Base-by-base conservation (phyloP, 106 monocot genomes). In the Triglochin maritima region DNA sequence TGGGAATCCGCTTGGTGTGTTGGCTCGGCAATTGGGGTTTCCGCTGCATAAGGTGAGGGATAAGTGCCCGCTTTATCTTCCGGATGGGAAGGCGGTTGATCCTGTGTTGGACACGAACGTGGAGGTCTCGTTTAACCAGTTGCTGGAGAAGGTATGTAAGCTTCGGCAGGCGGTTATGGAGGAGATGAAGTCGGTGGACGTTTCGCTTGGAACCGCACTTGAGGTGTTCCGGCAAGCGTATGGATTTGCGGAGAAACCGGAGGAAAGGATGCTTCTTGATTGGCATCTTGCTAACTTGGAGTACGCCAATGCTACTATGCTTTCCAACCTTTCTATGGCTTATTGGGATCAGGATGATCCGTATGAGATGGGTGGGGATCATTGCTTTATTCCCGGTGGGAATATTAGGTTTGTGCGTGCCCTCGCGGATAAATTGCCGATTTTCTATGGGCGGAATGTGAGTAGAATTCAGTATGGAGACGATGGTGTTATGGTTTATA, bases 341-440 rank as follows among this genome's bases (percentile, higher is more conserved):
- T 92, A 75, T 65, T 99, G 98, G 98, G 98, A 99, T 49, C 98
- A 99, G 84, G 98, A 99, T 49, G 98, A 99, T 53, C 98, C 98
- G 8, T 92, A 92, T 64, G 98, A 99, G 79, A 99, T 99, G 98
- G 98, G 92, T 2, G 92, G 92, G 3, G 98, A 99, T 62, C 98
- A 99, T 61, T 99, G 98, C 65, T 99, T 99, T 64, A 92, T 99
- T 15, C 98, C 98, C 4, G 92, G 98, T 2, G 98, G 98, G 9
- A 99, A 99, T 70, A 62, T 46, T 6, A 75, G 81, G 46, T 99
- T 99, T 52, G 77, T 99, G n/a, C 80, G 79, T 5, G 89, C 84
- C 9, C 70, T 92, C 6, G 86, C 84, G 0, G 88, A 91, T 62
- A 72, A 75, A n/a, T 17, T 92, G 12, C 88, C 98, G 0, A 85